A percentile compares a stretch with the other conserved stretches of the same genome.
These are phyloP conservation scores for Exobasidium cylindrosporum DNA, from an alignment of 1,284 basidiomycete species.

Conservation along the genomic window DNA sequence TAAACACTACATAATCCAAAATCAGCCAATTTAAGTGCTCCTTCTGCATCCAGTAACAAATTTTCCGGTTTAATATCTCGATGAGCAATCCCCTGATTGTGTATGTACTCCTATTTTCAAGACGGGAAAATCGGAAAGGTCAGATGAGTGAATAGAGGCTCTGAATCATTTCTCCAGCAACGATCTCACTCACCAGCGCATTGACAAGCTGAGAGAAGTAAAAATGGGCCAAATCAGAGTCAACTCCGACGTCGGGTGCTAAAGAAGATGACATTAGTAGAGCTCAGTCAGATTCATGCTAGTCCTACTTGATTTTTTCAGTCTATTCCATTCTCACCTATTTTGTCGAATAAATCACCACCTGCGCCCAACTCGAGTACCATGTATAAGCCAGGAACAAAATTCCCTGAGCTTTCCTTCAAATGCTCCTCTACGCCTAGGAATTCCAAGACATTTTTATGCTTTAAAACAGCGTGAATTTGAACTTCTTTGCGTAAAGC, in stretches of 20 bases:
- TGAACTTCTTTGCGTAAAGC: conserved; percentile 78
- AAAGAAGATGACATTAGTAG: no score
- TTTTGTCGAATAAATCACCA: conserved; percentile 97
- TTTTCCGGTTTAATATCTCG: conserved; percentile 59
- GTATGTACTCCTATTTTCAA: conserved; percentile 68
- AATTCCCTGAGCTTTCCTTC: conserved; percentile 35
- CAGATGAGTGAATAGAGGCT: neutral
- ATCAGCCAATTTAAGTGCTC: conserved; percentile 80
- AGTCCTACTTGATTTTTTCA: no score
- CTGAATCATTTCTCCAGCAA: neutral
- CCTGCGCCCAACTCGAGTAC: conserved; percentile 86
- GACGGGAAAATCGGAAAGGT: conserved; percentile 19
- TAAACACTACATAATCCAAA: conserved; percentile 92
- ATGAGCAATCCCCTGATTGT: conserved; percentile 63
- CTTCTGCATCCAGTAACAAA: conserved; percentile 60
- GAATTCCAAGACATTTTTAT: conserved; percentile 80
- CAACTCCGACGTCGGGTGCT: conserved; percentile 77
- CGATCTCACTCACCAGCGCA: conserved; percentile 59
- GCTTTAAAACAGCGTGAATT: conserved; percentile 79
- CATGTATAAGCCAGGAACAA: conserved; percentile 71
- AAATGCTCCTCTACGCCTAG: conserved; percentile 59
- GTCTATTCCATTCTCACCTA: no score
- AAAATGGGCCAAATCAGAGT: conserved; percentile 81
- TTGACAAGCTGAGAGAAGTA: conserved; percentile 86
- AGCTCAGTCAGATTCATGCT: no score